Evolutionary conservation across 768 basidiomycete species (phyloP), one percentile per base, ranked within the genome.

Genomic region (Auricularia cornea): DNA sequence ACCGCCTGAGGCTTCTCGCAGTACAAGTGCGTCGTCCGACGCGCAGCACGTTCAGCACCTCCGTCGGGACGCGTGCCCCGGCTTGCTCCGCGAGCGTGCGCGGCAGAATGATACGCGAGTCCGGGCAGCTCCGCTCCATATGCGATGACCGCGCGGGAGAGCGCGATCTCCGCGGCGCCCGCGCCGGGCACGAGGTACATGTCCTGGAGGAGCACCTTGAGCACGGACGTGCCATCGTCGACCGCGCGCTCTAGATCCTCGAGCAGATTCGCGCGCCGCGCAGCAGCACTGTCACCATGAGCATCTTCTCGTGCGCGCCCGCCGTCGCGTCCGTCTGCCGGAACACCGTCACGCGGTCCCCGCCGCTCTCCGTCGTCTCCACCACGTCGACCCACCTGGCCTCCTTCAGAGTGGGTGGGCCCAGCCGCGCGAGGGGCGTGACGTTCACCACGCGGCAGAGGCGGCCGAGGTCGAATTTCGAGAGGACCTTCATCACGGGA

Each of bases 231-330:
- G 30, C 96, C 97, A 69, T 98, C 95, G 72, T 98, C 97, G 57
- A 99, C 81, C 31, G 96, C 94, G 30, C 97, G 84, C 75, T 99
- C 96, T 33, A 99, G 84, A 73, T 98, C 97, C 71, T 99, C 97
- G 59, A 98, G 76, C 67, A 87, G 87, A 77, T 98, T 98, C 59
- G 90, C 83, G 97, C 96, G 1, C 97, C 97, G 16, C 97, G 85
- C 51, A 99, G 79, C 23, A 99, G 92, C 74, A 99, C 90, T 16
- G 96, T 99, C 31, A 96, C 89, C 44, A 93, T 98, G 41, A 84
- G 80, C 6, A 91, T 90, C 74, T 86, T 89, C 72, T 95, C 93
- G 0, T 79, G 79, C 20, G 75, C 73, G 0, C 68, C 62, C 8
- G 74, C 65, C 32, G 72, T 66, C 1, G 83, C 75, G 69, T 87